Base-by-base conservation (phyloP, 2,329 filamentous ascomycete genomes). In the Fusarium sp. region DNA sequence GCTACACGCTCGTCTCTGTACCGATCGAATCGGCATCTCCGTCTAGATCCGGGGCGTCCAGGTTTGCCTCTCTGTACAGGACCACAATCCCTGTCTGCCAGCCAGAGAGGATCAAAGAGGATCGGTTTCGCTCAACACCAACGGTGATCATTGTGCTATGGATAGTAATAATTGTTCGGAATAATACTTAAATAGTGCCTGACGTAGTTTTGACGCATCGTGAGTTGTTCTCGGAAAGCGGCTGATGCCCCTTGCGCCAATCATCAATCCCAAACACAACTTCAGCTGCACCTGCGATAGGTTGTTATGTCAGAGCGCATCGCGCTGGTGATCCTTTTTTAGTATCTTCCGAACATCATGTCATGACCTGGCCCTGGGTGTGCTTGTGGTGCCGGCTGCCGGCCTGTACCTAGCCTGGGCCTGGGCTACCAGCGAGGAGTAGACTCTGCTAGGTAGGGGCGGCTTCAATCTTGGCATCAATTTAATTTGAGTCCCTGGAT, bases 131-230 rank as follows among this genome's bases (percentile, higher is more conserved):
- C 30, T 51, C 59, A 68, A 53, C 38, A 47, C 38, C 65, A 38
- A 32, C 28, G 36, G 17, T 55, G 22, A 47, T 39, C 20, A 38
- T 22, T 45, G 47, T 55, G 48, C 58, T 39, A 36, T 63, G 22
- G 44, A 63, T 60, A 42, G 32, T 36, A 47, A 63, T 53, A 54
- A 57, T 41, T 42, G 15, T 32, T 38, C 39, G 24, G 56, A 26
- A 59, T 59, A 63, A 45, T 47, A 28, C 22, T 26, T 8, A 24
- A 51, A 67, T 39, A 30, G 28, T 35, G 20, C 56, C 56, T 74
- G 72, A 72, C 72, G 72, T 74, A 69, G 56, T 44, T 51, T 74
- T 74, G 72, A 74, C 68, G 72, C 72, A 64, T 47, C 38, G 63
- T 75, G 67, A 68, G 48, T 73, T 62, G 72, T 75, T 74, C 66